Base-by-base conservation (phyloP, 2,329 filamentous ascomycete species). In the Lachnellula hyalina region DNA sequence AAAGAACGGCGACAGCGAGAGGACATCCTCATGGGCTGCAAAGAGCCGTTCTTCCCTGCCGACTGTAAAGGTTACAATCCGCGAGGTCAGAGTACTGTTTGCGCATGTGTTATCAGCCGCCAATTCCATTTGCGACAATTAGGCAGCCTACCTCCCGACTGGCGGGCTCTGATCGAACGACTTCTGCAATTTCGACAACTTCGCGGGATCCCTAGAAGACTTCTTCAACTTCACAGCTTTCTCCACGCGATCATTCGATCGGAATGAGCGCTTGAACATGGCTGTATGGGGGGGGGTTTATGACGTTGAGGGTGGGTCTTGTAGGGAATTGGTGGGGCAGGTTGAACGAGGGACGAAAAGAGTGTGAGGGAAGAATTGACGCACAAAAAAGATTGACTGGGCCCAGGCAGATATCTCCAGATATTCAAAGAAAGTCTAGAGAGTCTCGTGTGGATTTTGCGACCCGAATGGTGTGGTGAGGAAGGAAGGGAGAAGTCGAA, bases 181-280 rank as follows among this genome's bases (percentile, higher is more conserved):
- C 77, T 88, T 87, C 75, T 93, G 86, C 82, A 95, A 80, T 83
- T 89, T 94, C 81, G 82, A 80, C 70, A 86, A 78, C 81, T 92
- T 94, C 74, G 85, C 80, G 68, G 85, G 81, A 76, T 93, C 89
- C 79, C 87, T 84, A 72, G 82, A 82, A 64, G 79, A 82, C 80
- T 87, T 94, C 79, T 86, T 90, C 73, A 87, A 80, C 80, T 90
- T 92, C 73, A 84, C 81, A 74, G 87, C 81, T 84, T 96, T 96
- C 77, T 90, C 88, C 73, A 92, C 88, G 70, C 91, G 89, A 74
- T 93, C 87, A 73, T 86, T 87, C 65, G 87, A 86, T 73, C 85
- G 81, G 77, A 94, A 92, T 70, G 91, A 92, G 72, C 90, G 90
- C 78, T 91, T 95, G 81, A 96, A 96, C 90, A 96, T 96, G 74